Base-by-base conservation (phyloP, 129 eudicot species). In the Pittosporum tobira region DNA sequence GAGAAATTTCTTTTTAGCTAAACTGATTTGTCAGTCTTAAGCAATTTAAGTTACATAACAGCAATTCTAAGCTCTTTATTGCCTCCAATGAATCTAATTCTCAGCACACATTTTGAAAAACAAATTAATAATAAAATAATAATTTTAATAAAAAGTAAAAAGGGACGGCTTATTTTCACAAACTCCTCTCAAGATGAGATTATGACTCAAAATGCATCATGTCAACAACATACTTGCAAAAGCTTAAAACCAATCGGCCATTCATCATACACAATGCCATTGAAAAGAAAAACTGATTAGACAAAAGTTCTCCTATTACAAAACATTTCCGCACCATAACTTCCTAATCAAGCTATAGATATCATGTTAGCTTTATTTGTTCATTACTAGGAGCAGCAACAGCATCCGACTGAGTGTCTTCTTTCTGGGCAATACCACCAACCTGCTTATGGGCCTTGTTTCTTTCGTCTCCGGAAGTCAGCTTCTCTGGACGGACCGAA, bases 391-490 rank as follows among this genome's bases (percentile, higher is more conserved):
- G 30, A 42, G 29, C 11, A 53, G 63, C 42, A 20, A n/a, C n/a
- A n/a, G 67, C 71, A 59, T 13, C 51, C 48, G 73, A 51, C 75
- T 67, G 78, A 67, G 38, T 23, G 58, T 62, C 24, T 1, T 67
- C 16, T 65, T 66, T 74, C 15, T 64, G 78, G 36, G 55, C 24
- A 57, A 69, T 30, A 13, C 63, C 64, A 11, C 59, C 44, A 34
- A 47, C 53, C 31, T 73, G 87, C 84, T 79, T 85, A 40, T 63
- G 60, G 31, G 65, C 55, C 63, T 76, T 76, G 47, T 70, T 72
- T 21, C 62, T 62, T 18, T 80, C 87, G 30, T 75, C 83, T 9
- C 71, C 65, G n/a, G 65, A 59, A 70, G 61, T 44, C 18, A 64
- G 62, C 69, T 70, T 81, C 61, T 81, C 83, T n/a, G 68, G 70